Evolutionary conservation across 257 asterid genomes (phyloP), one percentile per base, ranked within the genome.

Genomic region (Solanum medicagineum): DNA sequence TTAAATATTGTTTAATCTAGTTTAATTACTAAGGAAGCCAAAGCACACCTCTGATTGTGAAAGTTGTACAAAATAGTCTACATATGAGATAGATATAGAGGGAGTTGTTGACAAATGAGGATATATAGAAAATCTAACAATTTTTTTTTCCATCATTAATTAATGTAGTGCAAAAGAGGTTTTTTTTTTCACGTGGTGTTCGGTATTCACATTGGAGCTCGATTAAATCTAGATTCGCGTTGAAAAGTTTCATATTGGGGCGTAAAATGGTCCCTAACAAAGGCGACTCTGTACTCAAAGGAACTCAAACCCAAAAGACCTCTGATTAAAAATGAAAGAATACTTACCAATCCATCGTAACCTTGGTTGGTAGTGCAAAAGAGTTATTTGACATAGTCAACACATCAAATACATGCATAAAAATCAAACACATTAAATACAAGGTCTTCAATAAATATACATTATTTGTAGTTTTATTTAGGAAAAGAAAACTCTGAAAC

Each of bases 341-440:
- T 32, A 32, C 4, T 32, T 32, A 32, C 0, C 36, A 32, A 32
- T 32, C 36, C 36, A 32, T 0, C 1, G 4, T 4, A 32, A 32
- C 4, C 36, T 32, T 32, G 2, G 4, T 32, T 32, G 36, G 4
- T 3, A 2, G 13, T 20, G 32, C 51, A 70, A 44, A 42, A 20
- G 20, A 71, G 4, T 42, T 42, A 19, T 71, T n/a, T 42, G 10
- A 20, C 1, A 44, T 71, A 42, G 55, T 71, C 80, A 71, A 71
- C 80, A 71, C 29, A n/a, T 20, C 16, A 42, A 10, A 2, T 19
- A 20, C 4, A 1, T 10, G 11, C 8, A 42, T 10, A 42, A 70
- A 70, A 71, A 20, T 71, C 80, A 71, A 71, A 44, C 19, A 11
- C 32, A 44, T 71, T 44, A 71, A 71, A 44, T 71, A 71, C 20